These are phyloP conservation scores for Diaporthe citriasiana DNA, from an alignment of 2,329 filamentous ascomycete genomes.

Conservation along the genomic window DNA sequence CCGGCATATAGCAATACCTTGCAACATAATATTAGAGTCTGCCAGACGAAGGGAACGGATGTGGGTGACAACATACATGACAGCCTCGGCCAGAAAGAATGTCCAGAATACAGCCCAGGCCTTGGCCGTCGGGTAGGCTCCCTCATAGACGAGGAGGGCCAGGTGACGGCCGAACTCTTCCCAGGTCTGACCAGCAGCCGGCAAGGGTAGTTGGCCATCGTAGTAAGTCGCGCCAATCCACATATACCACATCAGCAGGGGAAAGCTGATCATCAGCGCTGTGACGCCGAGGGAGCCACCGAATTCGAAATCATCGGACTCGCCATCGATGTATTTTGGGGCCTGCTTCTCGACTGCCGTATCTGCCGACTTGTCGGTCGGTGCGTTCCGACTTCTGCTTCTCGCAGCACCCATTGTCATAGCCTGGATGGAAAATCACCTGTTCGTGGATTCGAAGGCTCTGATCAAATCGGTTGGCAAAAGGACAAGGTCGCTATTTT, in stretches of 20 bases:
- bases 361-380: not conserved
- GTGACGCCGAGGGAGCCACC: conserved; percentile 86
- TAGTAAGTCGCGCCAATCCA: conserved; percentile 97
- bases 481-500: not conserved
- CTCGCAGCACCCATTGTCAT: conserved; percentile 1
- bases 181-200: conserved; percentile 74
- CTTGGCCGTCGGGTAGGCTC: conserved; percentile 84
- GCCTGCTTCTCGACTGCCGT: not conserved
- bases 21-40: not conserved
- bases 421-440: not conserved
- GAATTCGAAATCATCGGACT: conserved; percentile 81
- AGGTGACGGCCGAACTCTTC: conserved; percentile 80
- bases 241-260: conserved; percentile 98
- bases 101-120: conserved; percentile 97
- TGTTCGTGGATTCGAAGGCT: not conserved
- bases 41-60: not conserved
- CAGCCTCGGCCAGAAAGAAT: conserved; percentile 88
- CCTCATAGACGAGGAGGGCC: conserved; percentile 80
- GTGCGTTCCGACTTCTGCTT: conserved; percentile 12
- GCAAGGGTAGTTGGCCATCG: conserved; percentile 82
- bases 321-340: conserved; percentile 57
- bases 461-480: not conserved
- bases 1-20: conserved; percentile 73
- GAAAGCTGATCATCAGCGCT: conserved; percentile 92
- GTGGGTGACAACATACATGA: conserved; percentile 76